Evolutionary conservation across 306 rosid species (phyloP), one percentile per base, ranked within the genome.

Genomic region (Medicago arabica): DNA sequence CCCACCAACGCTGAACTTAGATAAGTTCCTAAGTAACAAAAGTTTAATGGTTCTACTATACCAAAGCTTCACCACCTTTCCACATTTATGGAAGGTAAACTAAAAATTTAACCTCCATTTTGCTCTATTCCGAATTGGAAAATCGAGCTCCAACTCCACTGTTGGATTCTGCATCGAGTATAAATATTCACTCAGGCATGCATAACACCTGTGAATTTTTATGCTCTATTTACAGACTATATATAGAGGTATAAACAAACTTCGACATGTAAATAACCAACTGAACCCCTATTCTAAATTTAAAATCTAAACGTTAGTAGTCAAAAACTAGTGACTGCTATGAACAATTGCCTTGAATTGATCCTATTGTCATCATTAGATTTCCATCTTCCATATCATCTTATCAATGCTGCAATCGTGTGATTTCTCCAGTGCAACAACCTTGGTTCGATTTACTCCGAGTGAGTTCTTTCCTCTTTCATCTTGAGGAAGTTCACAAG

Each of bases 211-310:
- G 89, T 75, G 95, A 92, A 95, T 79, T 64, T 84, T 90, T 86
- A 92, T 76, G 91, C 98, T 95, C 97, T 89, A 92, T 90, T 89
- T 87, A 92, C 98, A 95, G 98, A 90, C 59, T 85, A 75, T 69
- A 85, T 72, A 86, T 79, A 81, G 95, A 90, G 95, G 93, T 80
- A 78, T 68, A 67, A 83, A 85, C 91, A 79, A 83, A 83, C 88
- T 83, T 80, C 72, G 67, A 85, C 81, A 13, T 46, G 51, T 46
- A 76, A 87, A 83, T 77, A 73, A 68, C 87, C 79, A 81, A 80
- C 79, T 63, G 69, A 83, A 84, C 78, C 74, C 86, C 93, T 86
- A 85, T 69, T 86, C 84, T 84, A 75, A 83, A 72, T 83, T 75
- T 84, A 75, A 83, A 72, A 84, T 75, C 89, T 88, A 82, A 66